Conservation (phyloP, 768 basidiomycete genomes). For the Podaxis sp. region DNA sequence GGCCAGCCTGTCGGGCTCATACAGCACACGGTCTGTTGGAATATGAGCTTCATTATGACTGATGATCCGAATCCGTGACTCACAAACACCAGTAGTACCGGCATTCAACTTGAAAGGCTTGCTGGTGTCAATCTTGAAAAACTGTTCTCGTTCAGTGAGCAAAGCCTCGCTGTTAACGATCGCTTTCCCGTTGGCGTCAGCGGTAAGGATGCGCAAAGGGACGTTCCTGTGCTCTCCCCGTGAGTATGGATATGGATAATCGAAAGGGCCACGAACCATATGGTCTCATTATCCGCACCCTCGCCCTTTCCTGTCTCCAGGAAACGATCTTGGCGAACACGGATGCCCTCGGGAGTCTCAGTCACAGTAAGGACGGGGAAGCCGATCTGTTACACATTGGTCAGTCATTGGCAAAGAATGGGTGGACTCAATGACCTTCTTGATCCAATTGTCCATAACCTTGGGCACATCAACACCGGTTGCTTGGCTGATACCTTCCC, state of each 20-base stretch:
- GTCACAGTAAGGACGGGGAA: conserved; percentile 89
- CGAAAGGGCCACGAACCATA: conserved; percentile 53
- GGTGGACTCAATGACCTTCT: conserved; percentile 48
- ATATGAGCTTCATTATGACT: background rate
- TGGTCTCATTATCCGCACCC: conserved; percentile 81
- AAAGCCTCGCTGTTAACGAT: conserved; percentile 60
- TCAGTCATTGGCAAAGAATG: background rate
- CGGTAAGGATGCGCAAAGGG: conserved; percentile 71
- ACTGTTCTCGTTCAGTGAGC: conserved; percentile 65
- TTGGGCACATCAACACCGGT: conserved; percentile 70
- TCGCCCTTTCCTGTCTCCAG: conserved; percentile 79
- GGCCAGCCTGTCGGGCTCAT: conserved; percentile 74
- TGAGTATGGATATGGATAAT: background rate
- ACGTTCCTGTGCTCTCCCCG: conserved; percentile 55
- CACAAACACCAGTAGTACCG: conserved; percentile 86
- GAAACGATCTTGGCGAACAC: conserved; percentile 89
- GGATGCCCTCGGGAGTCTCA: conserved; percentile 69
- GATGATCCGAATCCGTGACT: conserved; percentile 27
- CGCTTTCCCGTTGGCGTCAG: conserved; percentile 55
- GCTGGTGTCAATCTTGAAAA: conserved; percentile 68
- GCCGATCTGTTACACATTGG: conserved; percentile 43
- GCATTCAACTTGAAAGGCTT: conserved; percentile 89
- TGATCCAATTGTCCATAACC: conserved; percentile 92
- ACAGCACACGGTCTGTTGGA: conserved; percentile 74
- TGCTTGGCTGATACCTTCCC: conserved; percentile 79